Evolutionary conservation across 805 yeast species (phyloP).

Genomic region (Candida rishiriensis): DNA sequence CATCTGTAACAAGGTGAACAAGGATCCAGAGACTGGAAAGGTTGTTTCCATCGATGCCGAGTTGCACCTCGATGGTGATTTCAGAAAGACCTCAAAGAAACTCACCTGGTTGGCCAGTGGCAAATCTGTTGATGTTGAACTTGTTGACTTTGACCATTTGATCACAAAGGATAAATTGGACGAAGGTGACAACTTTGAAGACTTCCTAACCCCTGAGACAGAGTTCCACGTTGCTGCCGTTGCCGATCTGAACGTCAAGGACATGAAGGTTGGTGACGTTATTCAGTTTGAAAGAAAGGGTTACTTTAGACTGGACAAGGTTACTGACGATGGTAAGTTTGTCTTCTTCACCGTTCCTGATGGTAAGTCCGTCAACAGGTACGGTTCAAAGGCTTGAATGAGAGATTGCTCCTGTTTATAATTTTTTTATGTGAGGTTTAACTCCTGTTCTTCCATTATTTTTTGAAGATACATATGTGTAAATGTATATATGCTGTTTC

Average conservation of each 20-base stretch:
- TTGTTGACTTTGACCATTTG: constrained; percentile 90
- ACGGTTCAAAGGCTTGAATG: constrained; percentile 54
- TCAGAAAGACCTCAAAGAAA: constrained; percentile 93
- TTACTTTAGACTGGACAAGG: constrained; percentile 77
- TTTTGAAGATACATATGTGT: too few species aligned
- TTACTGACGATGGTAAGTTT: constrained; percentile 49
- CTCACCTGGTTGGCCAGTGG: constrained; percentile 89
- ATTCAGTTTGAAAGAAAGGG: constrained; percentile 98
- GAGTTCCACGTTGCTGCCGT: constrained; percentile 74
- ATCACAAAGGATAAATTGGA: constrained; percentile 93
- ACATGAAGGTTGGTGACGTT: constrained; percentile 78
- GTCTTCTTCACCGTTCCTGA: constrained; percentile 93
- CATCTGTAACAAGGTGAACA: constrained; percentile 65
- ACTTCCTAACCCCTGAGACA: constrained; percentile 82
- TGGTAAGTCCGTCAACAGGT: constrained; percentile 77
- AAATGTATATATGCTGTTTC: too few species aligned
- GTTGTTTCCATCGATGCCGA: constrained; percentile 68
- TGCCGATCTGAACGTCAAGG: constrained; percentile 75
- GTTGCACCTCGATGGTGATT: constrained; percentile 90
- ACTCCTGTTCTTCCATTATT: too few species aligned
- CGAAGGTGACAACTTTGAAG: constrained; percentile 90
- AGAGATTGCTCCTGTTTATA: too few species aligned
- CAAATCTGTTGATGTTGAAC: constrained; percentile 67
- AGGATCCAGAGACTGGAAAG: constrained; percentile 47
- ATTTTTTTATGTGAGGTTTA: too few species aligned